phyloP scores from a whole-genome alignment of 2,329 filamentous ascomycete genomes.

The Apiospora saccharicola region DNA sequence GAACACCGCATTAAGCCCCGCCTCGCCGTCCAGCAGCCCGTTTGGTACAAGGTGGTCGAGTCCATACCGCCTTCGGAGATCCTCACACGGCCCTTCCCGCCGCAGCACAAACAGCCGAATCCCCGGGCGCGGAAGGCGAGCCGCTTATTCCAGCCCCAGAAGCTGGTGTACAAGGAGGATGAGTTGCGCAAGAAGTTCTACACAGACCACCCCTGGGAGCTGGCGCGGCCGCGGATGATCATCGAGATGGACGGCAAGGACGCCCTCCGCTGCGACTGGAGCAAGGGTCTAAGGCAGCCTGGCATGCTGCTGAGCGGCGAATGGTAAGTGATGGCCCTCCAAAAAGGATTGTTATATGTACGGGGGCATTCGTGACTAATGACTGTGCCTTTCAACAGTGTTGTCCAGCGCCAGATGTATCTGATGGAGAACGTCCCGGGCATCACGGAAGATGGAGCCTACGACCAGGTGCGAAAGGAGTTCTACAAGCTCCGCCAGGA shows the following conservation, averaged over 20 bases:
- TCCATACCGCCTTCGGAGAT: slow-evolving; percentile 65
- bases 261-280: slow-evolving; percentile 79
- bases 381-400: slow-evolving; percentile 59
- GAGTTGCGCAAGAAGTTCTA: slow-evolving; percentile 82
- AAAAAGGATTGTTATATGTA: background rate
- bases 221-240: slow-evolving; percentile 85
- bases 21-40: slow-evolving; percentile 43
- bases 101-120: slow-evolving; percentile 51
- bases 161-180: slow-evolving; percentile 85
- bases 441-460: slow-evolving; percentile 73
- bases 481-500: slow-evolving; percentile 86
- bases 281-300: slow-evolving; percentile 73
- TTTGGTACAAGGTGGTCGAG: slow-evolving; percentile 61
- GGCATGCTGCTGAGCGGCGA: slow-evolving; percentile 84
- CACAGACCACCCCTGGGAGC: slow-evolving; percentile 95
- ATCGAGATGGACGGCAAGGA: slow-evolving; percentile 89
- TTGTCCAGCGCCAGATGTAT: slow-evolving; percentile 90
- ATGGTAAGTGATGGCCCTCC: slow-evolving; percentile 61
- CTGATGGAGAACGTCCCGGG: slow-evolving; percentile 71
- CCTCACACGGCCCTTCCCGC: slow-evolving; percentile 60
- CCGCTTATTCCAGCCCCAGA: slow-evolving; percentile 81
- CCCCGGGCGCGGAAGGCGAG: slow-evolving; percentile 69
- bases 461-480: slow-evolving; percentile 86
- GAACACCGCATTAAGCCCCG: slow-evolving; percentile 43
- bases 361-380: slow-evolving; percentile 22